Evolutionary conservation across 225 moss, liverwort and hornwort genomes (phyloP).

Genomic region (Bryoerythrophyllum caledonicum): DNA sequence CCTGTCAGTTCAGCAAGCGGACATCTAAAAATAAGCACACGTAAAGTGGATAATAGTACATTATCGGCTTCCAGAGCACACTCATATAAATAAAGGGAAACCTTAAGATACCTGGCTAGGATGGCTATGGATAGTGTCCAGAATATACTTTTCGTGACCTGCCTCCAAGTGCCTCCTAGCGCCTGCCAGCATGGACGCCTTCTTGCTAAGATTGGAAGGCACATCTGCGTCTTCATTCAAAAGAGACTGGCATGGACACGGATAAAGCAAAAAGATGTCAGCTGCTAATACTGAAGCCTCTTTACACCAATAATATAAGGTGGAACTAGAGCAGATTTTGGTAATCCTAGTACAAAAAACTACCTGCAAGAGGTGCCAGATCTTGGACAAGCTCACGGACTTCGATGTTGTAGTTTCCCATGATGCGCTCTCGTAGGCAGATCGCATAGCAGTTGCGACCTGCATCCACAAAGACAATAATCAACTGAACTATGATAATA

Average conservation of each 20-base stretch:
- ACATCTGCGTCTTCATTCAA: constrained; percentile 73
- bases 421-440: constrained; percentile 68
- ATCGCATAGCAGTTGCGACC: constrained; percentile 70
- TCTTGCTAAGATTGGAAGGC: constrained; percentile 47
- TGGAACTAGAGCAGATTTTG: background rate
- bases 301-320: background rate
- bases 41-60: background rate
- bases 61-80: background rate
- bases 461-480: constrained; percentile 22
- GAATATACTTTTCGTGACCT: constrained; percentile 82
- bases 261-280: background rate
- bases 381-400: constrained; percentile 85
- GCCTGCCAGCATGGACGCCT: constrained; percentile 78
- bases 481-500: background rate
- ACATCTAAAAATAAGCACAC: background rate
- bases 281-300: constrained; percentile 7
- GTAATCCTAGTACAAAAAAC: background rate
- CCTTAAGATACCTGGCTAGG: constrained; percentile 64
- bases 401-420: constrained; percentile 57
- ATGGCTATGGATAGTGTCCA: constrained; percentile 83
- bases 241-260: constrained; percentile 58
- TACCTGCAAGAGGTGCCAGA: constrained; percentile 93
- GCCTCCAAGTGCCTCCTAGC: constrained; percentile 83
- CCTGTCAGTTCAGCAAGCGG: constrained; percentile 43
- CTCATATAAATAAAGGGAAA: background rate